Base-by-base conservation (phyloP, 768 basidiomycete genomes). In the Lyophyllum atratum region DNA sequence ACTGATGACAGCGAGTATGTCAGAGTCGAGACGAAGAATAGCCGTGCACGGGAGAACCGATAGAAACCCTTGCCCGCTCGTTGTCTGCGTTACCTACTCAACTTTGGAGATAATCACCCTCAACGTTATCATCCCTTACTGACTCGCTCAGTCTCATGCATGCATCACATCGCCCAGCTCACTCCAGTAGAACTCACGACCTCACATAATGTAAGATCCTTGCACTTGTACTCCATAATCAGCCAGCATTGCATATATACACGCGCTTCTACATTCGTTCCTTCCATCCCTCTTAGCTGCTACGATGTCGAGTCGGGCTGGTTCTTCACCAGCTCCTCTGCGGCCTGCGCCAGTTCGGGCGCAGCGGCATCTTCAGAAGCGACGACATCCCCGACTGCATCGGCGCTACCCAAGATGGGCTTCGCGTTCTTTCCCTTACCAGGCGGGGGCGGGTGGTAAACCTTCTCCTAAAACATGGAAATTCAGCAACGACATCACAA, bases 361-460 rank as follows among this genome's bases (percentile, higher is more conserved):
- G 50, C 58, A 31, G 40, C 37, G 2, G 46, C 48, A 2, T 26
- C 52, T 45, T 21, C 44, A 25, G 55, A 26, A 6, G 46, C 42
- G n/a, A 40, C 31, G 4, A 45, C 49, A 1, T 28, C 51, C 37
- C n/a, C 42, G 37, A 50, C 42, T 14, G 25, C 12, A 26, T 24
- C 46, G 39, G 44, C 33, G 24, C 52, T 46, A 26, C 19, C 39
- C 1, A 33, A 28, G 2, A 48, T 59, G 3, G 70, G 62, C 33
- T 70, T 70, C 11, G 68, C 76, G 47, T 84, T 85, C 71, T 80
- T 90, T 40, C 88, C 90, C 62, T 86, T 92, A 1, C 89, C 90
- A 0, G 89, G 89, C 1, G 90, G 91, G 8, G 90, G 91, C 3
- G 91, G 91, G 65, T 89, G 87, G 76, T 92, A 93, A 8, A 87